Percentiles rank a stretch among this genome's conserved stretches.
These are phyloP conservation scores for Dothideomycetes sp. DNA, from an alignment of 2,329 filamentous ascomycete species.

Conservation along the genomic window DNA sequence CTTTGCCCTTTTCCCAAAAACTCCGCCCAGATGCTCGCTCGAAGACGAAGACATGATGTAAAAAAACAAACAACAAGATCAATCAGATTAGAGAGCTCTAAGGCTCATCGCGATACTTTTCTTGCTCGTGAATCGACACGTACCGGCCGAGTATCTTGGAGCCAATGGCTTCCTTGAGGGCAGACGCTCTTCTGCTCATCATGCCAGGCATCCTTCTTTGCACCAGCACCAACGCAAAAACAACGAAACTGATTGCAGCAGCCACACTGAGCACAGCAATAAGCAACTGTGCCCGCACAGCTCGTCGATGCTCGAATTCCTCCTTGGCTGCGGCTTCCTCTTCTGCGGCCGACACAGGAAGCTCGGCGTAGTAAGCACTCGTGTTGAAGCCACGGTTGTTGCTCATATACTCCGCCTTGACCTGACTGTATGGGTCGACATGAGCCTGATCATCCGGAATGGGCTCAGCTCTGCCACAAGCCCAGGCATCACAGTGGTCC, in stretches of 20 bases:
- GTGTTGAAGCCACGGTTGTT: conserved; percentile 27
- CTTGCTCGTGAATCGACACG: conserved; percentile 16
- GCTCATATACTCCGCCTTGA: conserved; percentile 19
- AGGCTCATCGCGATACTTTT: conserved; percentile 9
- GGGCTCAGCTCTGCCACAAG: conserved; percentile 22
- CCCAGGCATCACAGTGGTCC: conserved; percentile 25
- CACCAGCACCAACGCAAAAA: conserved; percentile 10
- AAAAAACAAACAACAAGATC: conserved; percentile 3
- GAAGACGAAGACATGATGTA: conserved; percentile 6
- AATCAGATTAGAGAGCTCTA: background rate
- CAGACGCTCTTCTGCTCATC: conserved; percentile 8
- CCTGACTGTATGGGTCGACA: conserved; percentile 19
- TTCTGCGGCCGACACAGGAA: background rate
- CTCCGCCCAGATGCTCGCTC: conserved; percentile 11
- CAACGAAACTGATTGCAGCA: conserved; percentile 7
- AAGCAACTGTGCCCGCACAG: background rate
- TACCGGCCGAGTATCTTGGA: conserved; percentile 18
- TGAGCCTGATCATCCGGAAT: conserved; percentile 15
- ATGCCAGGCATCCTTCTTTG: conserved; percentile 1
- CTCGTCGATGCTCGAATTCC: background rate
- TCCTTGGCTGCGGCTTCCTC: background rate
- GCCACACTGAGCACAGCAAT: conserved; percentile 1
- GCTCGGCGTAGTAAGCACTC: conserved; percentile 23
- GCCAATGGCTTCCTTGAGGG: conserved; percentile 13
- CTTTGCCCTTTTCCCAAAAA: background rate